Evolutionary conservation across 1,284 basidiomycete genomes (phyloP), one percentile per base, ranked within the genome.

Genomic region (Trichosporon coremiiforme): DNA sequence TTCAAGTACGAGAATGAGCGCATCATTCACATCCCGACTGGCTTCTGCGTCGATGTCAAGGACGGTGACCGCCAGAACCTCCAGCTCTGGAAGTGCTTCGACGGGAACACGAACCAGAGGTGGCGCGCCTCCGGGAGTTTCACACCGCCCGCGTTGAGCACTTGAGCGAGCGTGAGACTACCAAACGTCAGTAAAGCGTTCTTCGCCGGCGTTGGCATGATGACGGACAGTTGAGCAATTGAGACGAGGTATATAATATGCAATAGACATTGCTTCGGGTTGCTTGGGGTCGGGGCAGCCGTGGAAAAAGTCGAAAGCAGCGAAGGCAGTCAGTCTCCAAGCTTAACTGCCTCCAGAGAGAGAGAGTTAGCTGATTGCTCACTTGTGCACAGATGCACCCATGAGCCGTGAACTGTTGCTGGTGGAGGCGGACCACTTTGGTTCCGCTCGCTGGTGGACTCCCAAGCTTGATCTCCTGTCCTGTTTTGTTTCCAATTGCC

Each of bases 81-180:
- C 20, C 50, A 53, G 50, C 50, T 53, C 20, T 53, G 50, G 50
- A 10, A 53, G 50, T 67, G 62, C 33, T 17, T 9, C 33, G 29
- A n/a, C 4, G 41, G 45, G 10, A 67, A 67, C 60, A 36, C 31
- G 20, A 67, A 67, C 66, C 66, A 67, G 66, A 7, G 36, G 36
- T 38, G 36, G 36, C 36, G 36, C 12, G 36, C 36, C 36, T 12
- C 12, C 36, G 8, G 36, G 36, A 7, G 9, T 35, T 10, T 10
- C 7, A 35, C 33, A 35, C 33, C 6, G 33, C 6, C 7, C 33
- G 33, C 33, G 6, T 6, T 10, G 7, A 35, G 33, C 33, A 35
- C 33, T 35, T 35, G 33, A 35, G 33, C 25, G 25, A 25, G 25
- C 25, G 25, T 25, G 3, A 25, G 25, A 25, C 25, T 25, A 25